phyloP scores from a whole-genome alignment of 2,329 filamentous ascomycete species.

The Penicillium capsulatum region DNA sequence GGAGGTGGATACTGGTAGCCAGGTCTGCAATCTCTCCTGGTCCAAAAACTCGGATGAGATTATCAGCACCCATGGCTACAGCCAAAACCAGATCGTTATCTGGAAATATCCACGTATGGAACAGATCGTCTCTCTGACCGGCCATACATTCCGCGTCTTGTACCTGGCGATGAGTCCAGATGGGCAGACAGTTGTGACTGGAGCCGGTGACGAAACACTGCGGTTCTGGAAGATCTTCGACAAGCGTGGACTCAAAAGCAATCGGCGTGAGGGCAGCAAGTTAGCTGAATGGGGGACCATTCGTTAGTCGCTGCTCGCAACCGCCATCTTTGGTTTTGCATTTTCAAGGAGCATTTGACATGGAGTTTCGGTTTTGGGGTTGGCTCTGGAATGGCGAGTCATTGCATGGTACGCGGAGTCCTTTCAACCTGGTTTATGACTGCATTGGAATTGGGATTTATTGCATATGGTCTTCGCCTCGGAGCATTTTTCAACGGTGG shows the following conservation, averaged over 20 bases:
- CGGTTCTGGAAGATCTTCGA: conserved; percentile 97
- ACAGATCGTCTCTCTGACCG: conserved; percentile 89
- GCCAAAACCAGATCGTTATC: conserved; percentile 96
- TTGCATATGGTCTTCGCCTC: conserved; percentile 23
- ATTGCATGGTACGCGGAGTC: conserved; percentile 24
- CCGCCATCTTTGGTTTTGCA: conserved; percentile 10
- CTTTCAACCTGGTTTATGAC: conserved; percentile 12
- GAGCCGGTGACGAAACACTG: conserved; percentile 91
- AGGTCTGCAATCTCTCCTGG: conserved; percentile 98
- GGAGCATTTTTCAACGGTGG: background rate
- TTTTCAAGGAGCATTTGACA: conserved; percentile 32
- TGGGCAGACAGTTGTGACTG: conserved; percentile 87
- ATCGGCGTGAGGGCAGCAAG: conserved; percentile 62
- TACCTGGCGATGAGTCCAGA: conserved; percentile 98
- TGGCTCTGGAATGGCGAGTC: conserved; percentile 17
- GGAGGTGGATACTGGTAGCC: conserved; percentile 92
- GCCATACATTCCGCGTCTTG: conserved; percentile 92
- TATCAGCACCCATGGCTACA: conserved; percentile 94
- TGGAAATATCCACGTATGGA: conserved; percentile 99
- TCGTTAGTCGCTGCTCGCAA: conserved; percentile 39
- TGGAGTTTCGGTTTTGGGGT: conserved; percentile 30
- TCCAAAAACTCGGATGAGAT: conserved; percentile 97
- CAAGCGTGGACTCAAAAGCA: conserved; percentile 65
- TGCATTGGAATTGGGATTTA: conserved; percentile 26
- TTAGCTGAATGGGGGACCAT: conserved; percentile 82